phyloP scores from a whole-genome alignment of 106 monocot genomes.

The Cymbidium sinense region DNA sequence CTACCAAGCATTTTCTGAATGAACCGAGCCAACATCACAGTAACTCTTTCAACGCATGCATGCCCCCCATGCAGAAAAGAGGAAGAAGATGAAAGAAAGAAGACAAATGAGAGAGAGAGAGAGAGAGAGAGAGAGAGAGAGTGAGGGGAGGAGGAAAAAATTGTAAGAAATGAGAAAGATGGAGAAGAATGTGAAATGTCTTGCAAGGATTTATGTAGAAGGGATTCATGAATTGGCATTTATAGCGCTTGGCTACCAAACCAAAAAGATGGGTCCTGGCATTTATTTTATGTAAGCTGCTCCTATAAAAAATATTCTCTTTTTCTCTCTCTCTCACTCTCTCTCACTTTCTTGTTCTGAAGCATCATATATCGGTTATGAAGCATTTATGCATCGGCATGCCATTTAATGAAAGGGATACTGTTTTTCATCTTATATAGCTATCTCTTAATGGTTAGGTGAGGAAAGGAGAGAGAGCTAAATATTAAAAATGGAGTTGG shows the following conservation, averaged over 20 bases:
- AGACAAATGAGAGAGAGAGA: no score
- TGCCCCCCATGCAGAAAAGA: background rate
- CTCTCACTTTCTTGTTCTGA: background rate
- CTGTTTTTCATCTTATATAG: background rate
- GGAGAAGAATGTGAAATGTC: background rate
- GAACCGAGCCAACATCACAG: constrained; percentile 14
- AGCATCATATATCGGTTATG: background rate
- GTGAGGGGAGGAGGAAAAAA: background rate
- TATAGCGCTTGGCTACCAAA: constrained; percentile 9
- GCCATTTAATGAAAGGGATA: background rate
- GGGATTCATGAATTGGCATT: background rate
- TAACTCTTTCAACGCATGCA: background rate
- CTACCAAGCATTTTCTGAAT: background rate
- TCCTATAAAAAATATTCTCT: background rate
- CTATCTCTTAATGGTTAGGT: background rate
- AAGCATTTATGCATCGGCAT: background rate
- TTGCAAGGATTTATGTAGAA: constrained; percentile 2
- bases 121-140: background rate
- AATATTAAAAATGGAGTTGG: no score
- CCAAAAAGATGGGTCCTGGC: background rate
- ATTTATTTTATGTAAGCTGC: background rate
- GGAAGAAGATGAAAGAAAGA: background rate
- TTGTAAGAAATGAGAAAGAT: background rate
- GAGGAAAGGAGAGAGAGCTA: background rate
- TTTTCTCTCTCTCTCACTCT: background rate